Evolutionary conservation across 176 grass and related monocot genomes (phyloP).

Genomic region (Juncus inflexus): DNA sequence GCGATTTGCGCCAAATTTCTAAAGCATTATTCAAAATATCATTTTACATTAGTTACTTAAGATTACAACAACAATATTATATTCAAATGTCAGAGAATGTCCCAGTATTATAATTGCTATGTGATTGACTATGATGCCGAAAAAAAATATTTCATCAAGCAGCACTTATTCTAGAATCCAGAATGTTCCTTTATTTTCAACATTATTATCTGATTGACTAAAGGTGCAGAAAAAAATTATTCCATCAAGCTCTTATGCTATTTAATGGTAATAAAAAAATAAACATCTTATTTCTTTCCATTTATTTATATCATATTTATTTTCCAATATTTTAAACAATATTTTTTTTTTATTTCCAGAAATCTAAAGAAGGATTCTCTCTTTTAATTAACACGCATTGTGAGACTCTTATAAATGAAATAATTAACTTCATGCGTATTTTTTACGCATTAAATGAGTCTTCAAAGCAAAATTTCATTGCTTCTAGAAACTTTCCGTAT

Average conservation of each 20-base stretch:
- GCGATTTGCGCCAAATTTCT: too few relatives aligned
- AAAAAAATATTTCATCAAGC: too few relatives aligned
- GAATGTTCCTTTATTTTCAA: too few relatives aligned
- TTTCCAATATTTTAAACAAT: neutral
- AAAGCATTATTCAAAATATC: too few relatives aligned
- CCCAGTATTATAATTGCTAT: too few relatives aligned
- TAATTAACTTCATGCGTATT: conserved; percentile 46
- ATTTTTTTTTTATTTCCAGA: conserved; percentile 11
- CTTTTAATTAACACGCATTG: conserved; percentile 38
- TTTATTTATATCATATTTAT: neutral
- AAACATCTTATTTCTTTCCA: neutral
- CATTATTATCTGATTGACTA: too few relatives aligned
- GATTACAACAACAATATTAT: too few relatives aligned
- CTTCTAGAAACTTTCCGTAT: conserved; percentile 63
- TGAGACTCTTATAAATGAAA: conserved; percentile 48
- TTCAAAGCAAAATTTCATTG: conserved; percentile 38
- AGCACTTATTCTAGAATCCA: too few relatives aligned
- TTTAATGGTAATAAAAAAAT: conserved; percentile 45
- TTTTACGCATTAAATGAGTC: conserved; percentile 15
- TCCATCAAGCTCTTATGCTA: conserved; percentile 53
- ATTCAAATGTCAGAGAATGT: too few relatives aligned
- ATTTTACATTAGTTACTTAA: too few relatives aligned
- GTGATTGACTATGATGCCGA: too few relatives aligned
- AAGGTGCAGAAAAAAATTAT: conserved; percentile 31
- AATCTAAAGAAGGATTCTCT: conserved; percentile 29